Conservation (phyloP, 2,329 filamentous ascomycete genomes). For the Aplosporella prunicola region DNA sequence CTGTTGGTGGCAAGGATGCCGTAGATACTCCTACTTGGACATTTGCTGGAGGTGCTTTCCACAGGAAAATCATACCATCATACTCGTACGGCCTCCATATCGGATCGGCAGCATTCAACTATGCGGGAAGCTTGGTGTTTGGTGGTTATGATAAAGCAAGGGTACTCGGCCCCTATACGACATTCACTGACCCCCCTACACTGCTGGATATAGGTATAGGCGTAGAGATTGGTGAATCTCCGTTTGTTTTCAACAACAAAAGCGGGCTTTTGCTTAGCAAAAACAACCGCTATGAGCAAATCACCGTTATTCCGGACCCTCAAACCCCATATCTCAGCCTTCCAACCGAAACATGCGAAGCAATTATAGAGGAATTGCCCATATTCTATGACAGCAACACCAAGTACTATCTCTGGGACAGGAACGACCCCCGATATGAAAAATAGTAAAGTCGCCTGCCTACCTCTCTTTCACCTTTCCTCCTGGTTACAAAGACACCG, state of each 20-base stretch:
- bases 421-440: conserved; percentile 21
- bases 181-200: conserved; percentile 15
- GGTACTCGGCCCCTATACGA: conserved; percentile 19
- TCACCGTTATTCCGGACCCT: conserved; percentile 14
- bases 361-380: conserved; percentile 20
- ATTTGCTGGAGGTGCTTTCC: conserved; percentile 4
- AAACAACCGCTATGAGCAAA: no score
- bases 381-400: conserved; percentile 16
- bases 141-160: conserved; percentile 29
- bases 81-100: conserved; percentile 25
- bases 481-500: conserved; percentile 15
- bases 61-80: conserved; percentile 16
- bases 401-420: conserved; percentile 23
- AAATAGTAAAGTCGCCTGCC: conserved; percentile 34
- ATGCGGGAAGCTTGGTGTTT: conserved; percentile 22
- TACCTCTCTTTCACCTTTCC: conserved; percentile 34
- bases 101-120: conserved; percentile 21
- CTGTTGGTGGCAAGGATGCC: no score
- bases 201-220: conserved; percentile 35
- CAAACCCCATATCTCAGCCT: conserved; percentile 20
- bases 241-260: conserved; percentile 22
- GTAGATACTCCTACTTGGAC: conserved; percentile 2
- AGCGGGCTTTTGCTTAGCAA: no score
- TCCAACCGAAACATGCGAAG: conserved; percentile 20
- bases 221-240: conserved; percentile 32